A percentile compares a stretch with the other conserved stretches of the same genome.
Evolutionary conservation across 306 rosid genomes (phyloP).

Genomic region (Senna siamea): DNA sequence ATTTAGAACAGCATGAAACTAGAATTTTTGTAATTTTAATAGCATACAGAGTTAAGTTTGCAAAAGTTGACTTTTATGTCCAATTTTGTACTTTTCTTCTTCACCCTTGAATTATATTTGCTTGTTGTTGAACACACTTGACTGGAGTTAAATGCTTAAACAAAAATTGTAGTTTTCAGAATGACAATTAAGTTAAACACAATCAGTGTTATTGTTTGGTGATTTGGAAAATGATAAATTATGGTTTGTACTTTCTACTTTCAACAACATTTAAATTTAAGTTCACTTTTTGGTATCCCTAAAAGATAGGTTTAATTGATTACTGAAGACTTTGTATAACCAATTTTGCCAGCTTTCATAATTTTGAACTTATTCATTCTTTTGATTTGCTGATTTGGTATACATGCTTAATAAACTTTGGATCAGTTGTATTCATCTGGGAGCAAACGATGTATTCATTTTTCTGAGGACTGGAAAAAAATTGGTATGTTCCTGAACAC

Average conservation of each 20-base stretch:
- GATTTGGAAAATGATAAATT: constrained; percentile 7
- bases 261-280: no score
- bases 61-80: constrained; percentile 13
- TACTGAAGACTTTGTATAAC: constrained; percentile 4
- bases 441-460: constrained; percentile 69
- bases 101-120: background rate
- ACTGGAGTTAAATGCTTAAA: constrained; percentile 3
- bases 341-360: constrained; percentile 1
- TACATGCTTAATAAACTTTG: constrained; percentile 36
- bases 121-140: constrained; percentile 14
- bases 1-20: constrained; percentile 13
- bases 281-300: constrained; percentile 19
- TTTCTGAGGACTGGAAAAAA: constrained; percentile 70
- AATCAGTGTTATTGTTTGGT: constrained; percentile 2
- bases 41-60: constrained; percentile 3
- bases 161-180: background rate
- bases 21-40: constrained; percentile 13
- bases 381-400: constrained; percentile 26
- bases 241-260: background rate
- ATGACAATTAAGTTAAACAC: constrained; percentile 4
- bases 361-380: background rate
- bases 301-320: constrained; percentile 31
- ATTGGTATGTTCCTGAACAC: constrained; percentile 60
- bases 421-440: constrained; percentile 79
- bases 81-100: constrained; percentile 18